phyloP scores from a whole-genome alignment of 768 basidiomycete genomes.

The Rhodosporidiobolus sp. region DNA sequence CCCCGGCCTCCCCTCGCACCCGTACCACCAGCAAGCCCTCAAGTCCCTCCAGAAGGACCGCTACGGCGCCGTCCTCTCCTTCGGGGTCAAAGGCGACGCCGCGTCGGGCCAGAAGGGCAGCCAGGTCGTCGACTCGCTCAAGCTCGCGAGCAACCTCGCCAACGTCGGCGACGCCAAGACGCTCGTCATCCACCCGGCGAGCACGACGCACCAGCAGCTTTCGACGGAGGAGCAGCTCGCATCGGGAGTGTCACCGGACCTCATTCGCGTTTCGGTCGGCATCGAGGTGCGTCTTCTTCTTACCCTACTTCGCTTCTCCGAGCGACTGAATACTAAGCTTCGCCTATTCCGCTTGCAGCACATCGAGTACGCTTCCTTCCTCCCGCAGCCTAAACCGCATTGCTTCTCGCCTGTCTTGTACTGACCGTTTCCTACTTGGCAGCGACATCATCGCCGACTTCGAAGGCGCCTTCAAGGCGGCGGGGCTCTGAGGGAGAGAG shows the following conservation, averaged over 20 bases:
- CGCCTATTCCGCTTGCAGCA: slow-evolving; percentile 1
- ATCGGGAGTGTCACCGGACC: slow-evolving; percentile 53
- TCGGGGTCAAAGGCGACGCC: slow-evolving; percentile 50
- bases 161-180: slow-evolving; percentile 60
- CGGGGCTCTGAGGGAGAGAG: background rate
- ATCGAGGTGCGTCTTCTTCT: slow-evolving; percentile 11
- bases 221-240: slow-evolving; percentile 58
- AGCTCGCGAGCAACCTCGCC: slow-evolving; percentile 60
- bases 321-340: too few relatives aligned
- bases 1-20: slow-evolving; percentile 64
- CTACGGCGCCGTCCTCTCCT: slow-evolving; percentile 72
- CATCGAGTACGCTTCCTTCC: slow-evolving; percentile 26
- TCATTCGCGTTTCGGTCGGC: slow-evolving; percentile 60
- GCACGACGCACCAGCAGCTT: slow-evolving; percentile 73
- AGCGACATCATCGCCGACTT: slow-evolving; percentile 55
- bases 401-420: background rate
- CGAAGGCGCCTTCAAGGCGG: slow-evolving; percentile 49
- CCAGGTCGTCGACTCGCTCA: slow-evolving; percentile 64
- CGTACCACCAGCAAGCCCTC: slow-evolving; percentile 61
- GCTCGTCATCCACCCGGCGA: slow-evolving; percentile 61
- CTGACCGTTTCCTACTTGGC: background rate
- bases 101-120: background rate
- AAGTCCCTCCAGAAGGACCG: slow-evolving; percentile 21
- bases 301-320: background rate
- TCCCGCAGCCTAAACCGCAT: too few relatives aligned